A percentile compares a stretch with the other conserved stretches of the same genome.
phyloP scores from a whole-genome alignment of 129 eudicot genomes.

The Mikania micrantha region DNA sequence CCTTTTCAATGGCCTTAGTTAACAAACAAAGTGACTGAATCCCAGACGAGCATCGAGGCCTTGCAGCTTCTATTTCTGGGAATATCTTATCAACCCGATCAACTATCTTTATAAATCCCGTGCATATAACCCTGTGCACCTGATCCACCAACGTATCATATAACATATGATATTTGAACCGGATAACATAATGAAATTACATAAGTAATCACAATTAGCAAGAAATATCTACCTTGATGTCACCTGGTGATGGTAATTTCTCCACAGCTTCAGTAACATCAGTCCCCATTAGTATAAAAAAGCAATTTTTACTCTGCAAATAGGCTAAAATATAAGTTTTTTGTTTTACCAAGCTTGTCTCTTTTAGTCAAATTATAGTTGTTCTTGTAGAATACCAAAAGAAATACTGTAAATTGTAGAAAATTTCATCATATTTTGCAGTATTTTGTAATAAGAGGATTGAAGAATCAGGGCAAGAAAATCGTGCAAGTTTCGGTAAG shows the following conservation, averaged over 20 bases:
- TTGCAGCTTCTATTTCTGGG: slow-evolving; percentile 65
- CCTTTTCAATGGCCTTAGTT: slow-evolving; percentile 38
- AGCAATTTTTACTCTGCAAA: slow-evolving; percentile 23
- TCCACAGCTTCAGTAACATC: slow-evolving; percentile 47
- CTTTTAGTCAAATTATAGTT: not conserved
- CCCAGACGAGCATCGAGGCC: slow-evolving; percentile 79
- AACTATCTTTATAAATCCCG: slow-evolving; percentile 39
- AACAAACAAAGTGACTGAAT: slow-evolving; percentile 56
- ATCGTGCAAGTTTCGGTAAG: not conserved
- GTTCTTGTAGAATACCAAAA: not conserved
- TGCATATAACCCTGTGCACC: slow-evolving; percentile 79
- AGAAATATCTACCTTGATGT: slow-evolving; percentile 42
- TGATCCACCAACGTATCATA: slow-evolving; percentile 18
- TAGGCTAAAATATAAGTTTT: not conserved
- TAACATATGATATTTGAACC: slow-evolving; percentile 1
- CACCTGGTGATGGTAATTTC: slow-evolving; percentile 26
- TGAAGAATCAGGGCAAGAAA: not conserved
- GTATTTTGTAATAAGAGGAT: not conserved
- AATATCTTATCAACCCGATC: slow-evolving; percentile 38
- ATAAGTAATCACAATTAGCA: not conserved
- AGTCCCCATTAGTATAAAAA: slow-evolving; percentile 38
- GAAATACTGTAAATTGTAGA: not conserved
- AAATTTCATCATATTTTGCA: not conserved
- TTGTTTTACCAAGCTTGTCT: not conserved
- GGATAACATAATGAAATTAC: not conserved